Conservation (phyloP, 164 flowering plant genomes). For the Magnolia changhungtana region DNA sequence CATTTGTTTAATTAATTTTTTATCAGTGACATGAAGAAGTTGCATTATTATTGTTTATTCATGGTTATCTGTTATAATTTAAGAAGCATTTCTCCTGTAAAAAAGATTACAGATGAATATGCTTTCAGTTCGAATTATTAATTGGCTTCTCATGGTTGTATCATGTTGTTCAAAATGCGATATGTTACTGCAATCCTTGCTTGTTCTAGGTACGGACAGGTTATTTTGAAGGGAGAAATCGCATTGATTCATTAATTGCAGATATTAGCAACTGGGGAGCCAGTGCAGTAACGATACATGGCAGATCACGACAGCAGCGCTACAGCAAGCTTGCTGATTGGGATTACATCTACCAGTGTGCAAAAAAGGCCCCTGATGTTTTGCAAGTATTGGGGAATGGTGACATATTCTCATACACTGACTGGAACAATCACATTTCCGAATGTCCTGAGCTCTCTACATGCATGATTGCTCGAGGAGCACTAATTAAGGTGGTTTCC, state of each 20-base stretch:
- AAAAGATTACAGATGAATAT: background rate
- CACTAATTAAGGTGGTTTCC: constrained; percentile 66
- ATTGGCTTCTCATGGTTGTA: background rate
- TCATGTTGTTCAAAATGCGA: background rate
- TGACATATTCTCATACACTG: constrained; percentile 77
- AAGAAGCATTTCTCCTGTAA: background rate
- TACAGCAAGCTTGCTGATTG: constrained; percentile 96
- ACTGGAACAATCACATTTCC: constrained; percentile 75
- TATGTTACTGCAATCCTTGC: background rate
- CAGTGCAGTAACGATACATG: constrained; percentile 87
- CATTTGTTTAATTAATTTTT: too few relatives aligned
- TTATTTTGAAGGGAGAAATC: constrained; percentile 85
- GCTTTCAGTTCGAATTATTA: background rate
- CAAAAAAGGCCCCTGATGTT: constrained; percentile 52
- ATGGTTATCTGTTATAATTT: background rate
- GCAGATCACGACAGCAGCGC: constrained; percentile 93
- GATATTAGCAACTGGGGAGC: constrained; percentile 89
- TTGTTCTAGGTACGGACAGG: constrained; percentile 77
- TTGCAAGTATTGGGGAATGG: constrained; percentile 92
- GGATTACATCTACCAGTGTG: constrained; percentile 85
- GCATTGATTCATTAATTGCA: constrained; percentile 74
- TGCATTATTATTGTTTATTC: too few relatives aligned
- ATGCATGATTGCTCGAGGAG: constrained; percentile 94
- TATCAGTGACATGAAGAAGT: too few relatives aligned
- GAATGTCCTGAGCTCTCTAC: constrained; percentile 73